Conservation (phyloP, 495 filamentous ascomycete genomes). For the Xylaria bambusicola region DNA sequence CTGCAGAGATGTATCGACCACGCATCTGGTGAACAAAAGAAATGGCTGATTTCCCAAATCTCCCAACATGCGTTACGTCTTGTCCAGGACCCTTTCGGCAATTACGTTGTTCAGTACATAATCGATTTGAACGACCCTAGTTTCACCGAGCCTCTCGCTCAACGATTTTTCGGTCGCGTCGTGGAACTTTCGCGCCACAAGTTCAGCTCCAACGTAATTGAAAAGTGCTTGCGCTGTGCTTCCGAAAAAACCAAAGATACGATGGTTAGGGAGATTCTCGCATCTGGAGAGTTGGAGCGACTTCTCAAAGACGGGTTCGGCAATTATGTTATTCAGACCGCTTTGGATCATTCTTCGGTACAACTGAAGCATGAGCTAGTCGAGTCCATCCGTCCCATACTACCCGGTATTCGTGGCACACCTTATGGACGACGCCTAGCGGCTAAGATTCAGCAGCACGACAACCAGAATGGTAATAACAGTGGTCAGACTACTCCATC, state of each 20-base stretch:
- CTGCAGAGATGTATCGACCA: slow-evolving; percentile 98
- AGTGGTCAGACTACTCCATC: slow-evolving; percentile 38
- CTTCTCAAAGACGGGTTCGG: slow-evolving; percentile 88
- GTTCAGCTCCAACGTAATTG: slow-evolving; percentile 98
- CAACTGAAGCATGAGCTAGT: slow-evolving; percentile 71
- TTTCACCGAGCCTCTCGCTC: slow-evolving; percentile 84
- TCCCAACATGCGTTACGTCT: slow-evolving; percentile 77
- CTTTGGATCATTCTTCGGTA: slow-evolving; percentile 78
- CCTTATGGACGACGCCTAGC: slow-evolving; percentile 92
- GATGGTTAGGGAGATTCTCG: slow-evolving; percentile 81
- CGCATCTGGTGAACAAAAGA: slow-evolving; percentile 85
- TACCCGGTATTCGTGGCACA: slow-evolving; percentile 79
- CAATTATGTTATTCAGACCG: slow-evolving; percentile 98
- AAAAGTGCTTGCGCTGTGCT: slow-evolving; percentile 91
- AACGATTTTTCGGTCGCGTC: slow-evolving; percentile 73
- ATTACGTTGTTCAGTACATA: slow-evolving; percentile 98
- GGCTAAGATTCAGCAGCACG: slow-evolving; percentile 68
- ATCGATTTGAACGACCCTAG: slow-evolving; percentile 80
- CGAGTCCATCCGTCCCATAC: slow-evolving; percentile 78
- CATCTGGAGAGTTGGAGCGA: slow-evolving; percentile 73
- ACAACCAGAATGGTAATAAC: slow-evolving; percentile 33
- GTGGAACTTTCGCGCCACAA: slow-evolving; percentile 87
- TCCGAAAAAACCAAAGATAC: slow-evolving; percentile 67
- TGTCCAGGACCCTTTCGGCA: slow-evolving; percentile 95
- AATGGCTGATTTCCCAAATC: slow-evolving; percentile 81